A percentile compares a stretch with the other conserved stretches of the same genome.
phyloP scores from a whole-genome alignment of 441 rosid genomes.

The Eruca vesicaria region DNA sequence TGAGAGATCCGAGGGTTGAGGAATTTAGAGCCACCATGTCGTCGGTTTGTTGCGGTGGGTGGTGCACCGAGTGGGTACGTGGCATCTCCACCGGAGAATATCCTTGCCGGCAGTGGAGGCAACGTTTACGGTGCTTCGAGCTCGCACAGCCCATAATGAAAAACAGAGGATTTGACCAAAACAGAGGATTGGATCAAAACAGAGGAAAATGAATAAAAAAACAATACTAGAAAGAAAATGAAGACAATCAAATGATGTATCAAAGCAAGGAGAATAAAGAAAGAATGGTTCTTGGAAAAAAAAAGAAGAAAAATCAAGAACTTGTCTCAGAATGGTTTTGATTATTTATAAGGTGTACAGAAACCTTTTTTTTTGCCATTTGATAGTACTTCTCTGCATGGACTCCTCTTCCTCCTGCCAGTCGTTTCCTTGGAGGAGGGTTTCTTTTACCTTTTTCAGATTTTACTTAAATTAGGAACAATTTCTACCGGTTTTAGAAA shows the following conservation, averaged over 20 bases:
- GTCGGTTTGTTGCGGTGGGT: constrained; percentile 46
- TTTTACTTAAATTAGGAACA: background rate
- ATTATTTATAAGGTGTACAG: background rate
- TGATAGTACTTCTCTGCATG: background rate
- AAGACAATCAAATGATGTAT: background rate
- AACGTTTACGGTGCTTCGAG: constrained; percentile 65
- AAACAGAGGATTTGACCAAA: background rate
- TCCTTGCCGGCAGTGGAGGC: constrained; percentile 62
- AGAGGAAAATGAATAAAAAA: background rate
- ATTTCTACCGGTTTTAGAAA: background rate
- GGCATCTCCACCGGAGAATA: constrained; percentile 51
- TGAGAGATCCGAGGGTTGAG: constrained; percentile 63
- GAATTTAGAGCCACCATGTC: constrained; percentile 74
- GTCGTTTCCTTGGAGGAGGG: background rate
- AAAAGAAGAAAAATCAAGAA: background rate
- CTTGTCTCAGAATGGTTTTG: background rate
- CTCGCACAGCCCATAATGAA: constrained; percentile 78
- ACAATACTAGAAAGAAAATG: background rate
- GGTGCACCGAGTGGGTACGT: constrained; percentile 67
- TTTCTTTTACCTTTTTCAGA: background rate
- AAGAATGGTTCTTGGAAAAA: background rate
- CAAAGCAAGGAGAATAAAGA: background rate
- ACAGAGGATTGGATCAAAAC: constrained; percentile 2
- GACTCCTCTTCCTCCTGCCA: background rate
- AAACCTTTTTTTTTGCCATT: background rate